Evolutionary conservation across 2,329 filamentous ascomycete genomes (phyloP).

Genomic region (Orbilia quercus): DNA sequence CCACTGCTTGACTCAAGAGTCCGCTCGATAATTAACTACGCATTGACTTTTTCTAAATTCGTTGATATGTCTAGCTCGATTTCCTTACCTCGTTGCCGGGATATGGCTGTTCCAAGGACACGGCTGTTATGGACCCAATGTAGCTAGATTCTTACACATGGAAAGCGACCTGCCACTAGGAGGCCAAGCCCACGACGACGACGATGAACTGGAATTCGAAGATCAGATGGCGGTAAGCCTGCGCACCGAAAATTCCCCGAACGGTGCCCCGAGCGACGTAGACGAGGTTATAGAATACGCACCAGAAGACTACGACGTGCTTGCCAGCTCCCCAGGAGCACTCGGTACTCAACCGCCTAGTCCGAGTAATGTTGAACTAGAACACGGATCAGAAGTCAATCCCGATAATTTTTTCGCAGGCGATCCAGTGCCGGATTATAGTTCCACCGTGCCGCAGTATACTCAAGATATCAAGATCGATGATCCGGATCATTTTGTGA

Average conservation of each 20-base stretch:
- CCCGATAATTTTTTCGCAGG: slow-evolving; percentile 8
- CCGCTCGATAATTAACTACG: too few relatives aligned
- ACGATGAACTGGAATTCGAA: neutral
- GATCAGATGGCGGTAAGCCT: neutral
- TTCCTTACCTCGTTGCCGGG: slow-evolving; percentile 24
- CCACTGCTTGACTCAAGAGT: neutral
- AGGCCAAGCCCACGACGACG: slow-evolving; percentile 1
- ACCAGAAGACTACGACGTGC: slow-evolving; percentile 6
- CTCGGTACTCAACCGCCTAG: slow-evolving; percentile 9
- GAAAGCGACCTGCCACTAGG: slow-evolving; percentile 2
- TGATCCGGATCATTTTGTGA: slow-evolving; percentile 10
- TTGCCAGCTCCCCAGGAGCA: neutral
- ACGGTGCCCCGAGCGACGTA: neutral
- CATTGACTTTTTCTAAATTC: neutral
- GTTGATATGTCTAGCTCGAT: slow-evolving; percentile 3
- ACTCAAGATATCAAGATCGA: neutral
- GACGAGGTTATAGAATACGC: neutral
- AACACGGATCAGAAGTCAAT: neutral
- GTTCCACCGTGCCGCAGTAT: neutral
- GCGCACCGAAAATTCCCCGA: neutral
- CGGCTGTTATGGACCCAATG: slow-evolving; percentile 3
- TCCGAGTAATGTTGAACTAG: neutral
- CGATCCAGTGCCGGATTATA: neutral
- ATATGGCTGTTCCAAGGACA: neutral
- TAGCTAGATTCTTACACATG: neutral